phyloP scores from a whole-genome alignment of 2,329 filamentous ascomycete species.

The Coccinonectria pachysandricola region DNA sequence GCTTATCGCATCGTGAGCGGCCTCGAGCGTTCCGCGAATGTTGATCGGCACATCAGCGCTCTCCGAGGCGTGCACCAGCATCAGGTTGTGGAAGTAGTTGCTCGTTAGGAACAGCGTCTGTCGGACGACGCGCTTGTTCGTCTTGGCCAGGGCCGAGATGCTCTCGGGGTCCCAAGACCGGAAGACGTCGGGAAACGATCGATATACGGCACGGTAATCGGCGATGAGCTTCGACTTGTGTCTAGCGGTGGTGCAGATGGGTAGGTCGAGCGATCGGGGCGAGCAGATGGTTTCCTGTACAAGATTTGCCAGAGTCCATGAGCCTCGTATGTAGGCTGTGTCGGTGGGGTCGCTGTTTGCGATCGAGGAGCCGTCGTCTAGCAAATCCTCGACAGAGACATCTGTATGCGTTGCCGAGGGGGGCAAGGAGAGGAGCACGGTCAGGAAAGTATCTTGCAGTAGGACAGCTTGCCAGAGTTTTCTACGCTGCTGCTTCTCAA shows the following conservation, averaged over 20 bases:
- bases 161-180: constrained; percentile 55
- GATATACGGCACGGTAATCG: constrained; percentile 60
- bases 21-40: constrained; percentile 59
- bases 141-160: constrained; percentile 45
- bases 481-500: constrained; percentile 68
- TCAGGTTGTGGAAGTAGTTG: constrained; percentile 75
- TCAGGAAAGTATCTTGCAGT: constrained; percentile 73
- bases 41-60: constrained; percentile 55
- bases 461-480: constrained; percentile 77
- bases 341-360: constrained; percentile 54
- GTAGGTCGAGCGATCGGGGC: constrained; percentile 61
- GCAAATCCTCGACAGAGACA: constrained; percentile 62
- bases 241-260: constrained; percentile 56
- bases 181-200: constrained; percentile 61
- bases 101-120: constrained; percentile 72
- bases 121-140: constrained; percentile 55
- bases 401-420: constrained; percentile 72
- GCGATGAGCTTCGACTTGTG: constrained; percentile 61
- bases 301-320: constrained; percentile 69
- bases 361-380: constrained; percentile 49
- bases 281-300: constrained; percentile 69
- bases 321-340: constrained; percentile 62
- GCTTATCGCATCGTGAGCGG: constrained; percentile 63
- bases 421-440: constrained; percentile 65
- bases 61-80: constrained; percentile 66